These are phyloP conservation scores for Aureobasidium zeae DNA, from an alignment of 2,329 filamentous ascomycete genomes.

Conservation along the genomic window DNA sequence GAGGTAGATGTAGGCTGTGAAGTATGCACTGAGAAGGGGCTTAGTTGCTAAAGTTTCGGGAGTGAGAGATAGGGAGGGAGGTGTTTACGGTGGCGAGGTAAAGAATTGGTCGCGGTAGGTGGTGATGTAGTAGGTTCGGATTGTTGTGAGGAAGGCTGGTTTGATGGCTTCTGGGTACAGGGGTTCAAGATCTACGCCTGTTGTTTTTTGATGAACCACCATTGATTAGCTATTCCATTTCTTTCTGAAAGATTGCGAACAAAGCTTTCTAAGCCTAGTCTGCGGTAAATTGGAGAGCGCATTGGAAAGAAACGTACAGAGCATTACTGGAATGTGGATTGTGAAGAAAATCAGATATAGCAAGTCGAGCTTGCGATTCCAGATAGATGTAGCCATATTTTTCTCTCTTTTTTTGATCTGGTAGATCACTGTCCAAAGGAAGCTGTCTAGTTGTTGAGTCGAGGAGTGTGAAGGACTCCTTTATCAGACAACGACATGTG, in stretches of 20 bases:
- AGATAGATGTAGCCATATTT: constrained; percentile 27
- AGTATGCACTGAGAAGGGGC: constrained; percentile 40
- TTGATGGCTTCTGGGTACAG: constrained; percentile 47
- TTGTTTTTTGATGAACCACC: background rate
- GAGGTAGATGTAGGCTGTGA: constrained; percentile 47
- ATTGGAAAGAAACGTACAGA: constrained; percentile 38
- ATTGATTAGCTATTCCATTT: background rate
- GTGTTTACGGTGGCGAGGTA: constrained; percentile 40
- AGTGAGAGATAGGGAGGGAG: background rate
- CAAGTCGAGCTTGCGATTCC: constrained; percentile 36
- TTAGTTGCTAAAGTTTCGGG: background rate
- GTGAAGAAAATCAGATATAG: constrained; percentile 52
- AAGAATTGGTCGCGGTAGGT: constrained; percentile 59
- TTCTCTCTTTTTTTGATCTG: background rate
- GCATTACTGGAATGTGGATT: constrained; percentile 52
- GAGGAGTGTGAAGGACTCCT: background rate
- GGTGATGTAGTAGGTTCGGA: constrained; percentile 50
- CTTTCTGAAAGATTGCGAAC: background rate
- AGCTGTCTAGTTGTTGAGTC: background rate
- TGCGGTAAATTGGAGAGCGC: background rate
- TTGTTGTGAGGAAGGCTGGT: constrained; percentile 38
- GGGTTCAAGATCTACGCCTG: constrained; percentile 53
- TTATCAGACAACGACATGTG: no score
- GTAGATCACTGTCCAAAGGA: no score
- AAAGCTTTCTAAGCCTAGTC: background rate